Percentiles rank a stretch among this genome's conserved stretches.
phyloP scores from a whole-genome alignment of 2,329 filamentous ascomycete species.

The Tolypocladium endophyticum region DNA sequence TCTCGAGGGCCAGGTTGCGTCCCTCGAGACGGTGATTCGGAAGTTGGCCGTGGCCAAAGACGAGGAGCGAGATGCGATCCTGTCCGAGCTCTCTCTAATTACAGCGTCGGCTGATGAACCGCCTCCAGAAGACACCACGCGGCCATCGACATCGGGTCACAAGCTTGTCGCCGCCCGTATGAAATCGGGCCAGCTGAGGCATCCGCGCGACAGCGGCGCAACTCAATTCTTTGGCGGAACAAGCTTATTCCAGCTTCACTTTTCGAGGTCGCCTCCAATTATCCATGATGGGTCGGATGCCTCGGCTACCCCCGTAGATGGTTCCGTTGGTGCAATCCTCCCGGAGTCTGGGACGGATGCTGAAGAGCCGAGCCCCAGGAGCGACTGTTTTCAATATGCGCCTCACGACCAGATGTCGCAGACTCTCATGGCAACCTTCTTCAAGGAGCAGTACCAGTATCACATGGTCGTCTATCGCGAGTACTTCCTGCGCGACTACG shows the following conservation, averaged over 20 bases:
- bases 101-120: slow-evolving; percentile 8
- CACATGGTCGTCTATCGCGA: slow-evolving; percentile 40
- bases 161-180: slow-evolving; percentile 20
- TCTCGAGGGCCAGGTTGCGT: slow-evolving; percentile 34
- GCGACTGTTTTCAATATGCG: slow-evolving; percentile 22
- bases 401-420: slow-evolving; percentile 33
- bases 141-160: slow-evolving; percentile 15
- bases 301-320: not conserved
- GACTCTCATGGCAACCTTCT: slow-evolving; percentile 35
- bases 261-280: slow-evolving; percentile 13
- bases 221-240: slow-evolving; percentile 38
- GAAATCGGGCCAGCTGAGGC: slow-evolving; percentile 24
- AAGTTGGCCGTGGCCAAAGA: slow-evolving; percentile 30
- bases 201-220: slow-evolving; percentile 27
- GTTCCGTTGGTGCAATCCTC: not conserved
- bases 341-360: not conserved
- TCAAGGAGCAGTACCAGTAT: slow-evolving; percentile 36
- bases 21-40: slow-evolving; percentile 32
- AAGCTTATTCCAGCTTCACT: slow-evolving; percentile 31
- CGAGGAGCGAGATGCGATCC: slow-evolving; percentile 28
- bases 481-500: slow-evolving; percentile 39
- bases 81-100: slow-evolving; percentile 23
- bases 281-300: slow-evolving; percentile 1
- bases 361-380: slow-evolving; percentile 8
- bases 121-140: not conserved